phyloP scores from a whole-genome alignment of 192 early-diverging fungal species.

The Gamsiella multidivaricata region DNA sequence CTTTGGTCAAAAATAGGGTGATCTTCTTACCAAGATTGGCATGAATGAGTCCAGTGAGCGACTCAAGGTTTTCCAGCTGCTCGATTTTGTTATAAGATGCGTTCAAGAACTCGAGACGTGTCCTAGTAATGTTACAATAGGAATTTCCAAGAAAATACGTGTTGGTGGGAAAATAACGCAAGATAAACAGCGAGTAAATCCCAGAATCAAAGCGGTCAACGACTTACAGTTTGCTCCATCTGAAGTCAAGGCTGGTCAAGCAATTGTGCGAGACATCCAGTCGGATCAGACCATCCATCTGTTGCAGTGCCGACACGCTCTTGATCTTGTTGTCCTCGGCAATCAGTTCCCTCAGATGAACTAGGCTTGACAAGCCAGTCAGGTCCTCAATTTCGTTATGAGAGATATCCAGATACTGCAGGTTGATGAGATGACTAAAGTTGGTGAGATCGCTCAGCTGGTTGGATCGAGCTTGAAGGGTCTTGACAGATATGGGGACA shows the following conservation, averaged over 20 bases:
- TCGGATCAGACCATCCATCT: conserved; percentile 50
- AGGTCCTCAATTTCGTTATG: conserved; percentile 56
- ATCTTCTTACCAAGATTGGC: conserved; percentile 55
- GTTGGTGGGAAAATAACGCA: not conserved
- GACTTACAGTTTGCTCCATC: conserved; percentile 50
- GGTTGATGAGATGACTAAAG: conserved; percentile 41
- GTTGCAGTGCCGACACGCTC: conserved; percentile 44
- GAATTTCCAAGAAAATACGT: conserved; percentile 3
- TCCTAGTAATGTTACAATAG: too few relatives aligned
- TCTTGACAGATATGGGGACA: conserved; percentile 40
- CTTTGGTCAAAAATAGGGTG: not conserved
- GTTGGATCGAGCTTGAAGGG: conserved; percentile 41
- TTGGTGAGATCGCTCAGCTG: conserved; percentile 45
- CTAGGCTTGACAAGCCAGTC: conserved; percentile 34
- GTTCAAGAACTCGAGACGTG: conserved; percentile 57
- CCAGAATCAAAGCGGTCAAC: not conserved
- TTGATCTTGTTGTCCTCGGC: conserved; percentile 56
- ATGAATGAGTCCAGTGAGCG: conserved; percentile 43
- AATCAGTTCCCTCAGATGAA: conserved; percentile 52
- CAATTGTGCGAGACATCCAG: conserved; percentile 54
- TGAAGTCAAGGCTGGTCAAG: conserved; percentile 47
- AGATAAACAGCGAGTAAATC: not conserved
- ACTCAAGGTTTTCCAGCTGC: conserved; percentile 52
- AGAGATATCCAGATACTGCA: conserved; percentile 57
- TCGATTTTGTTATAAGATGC: conserved; percentile 57